These are phyloP conservation scores for Tillandsia leiboldiana DNA, from an alignment of 176 grass and related monocot genomes.

Conservation along the genomic window DNA sequence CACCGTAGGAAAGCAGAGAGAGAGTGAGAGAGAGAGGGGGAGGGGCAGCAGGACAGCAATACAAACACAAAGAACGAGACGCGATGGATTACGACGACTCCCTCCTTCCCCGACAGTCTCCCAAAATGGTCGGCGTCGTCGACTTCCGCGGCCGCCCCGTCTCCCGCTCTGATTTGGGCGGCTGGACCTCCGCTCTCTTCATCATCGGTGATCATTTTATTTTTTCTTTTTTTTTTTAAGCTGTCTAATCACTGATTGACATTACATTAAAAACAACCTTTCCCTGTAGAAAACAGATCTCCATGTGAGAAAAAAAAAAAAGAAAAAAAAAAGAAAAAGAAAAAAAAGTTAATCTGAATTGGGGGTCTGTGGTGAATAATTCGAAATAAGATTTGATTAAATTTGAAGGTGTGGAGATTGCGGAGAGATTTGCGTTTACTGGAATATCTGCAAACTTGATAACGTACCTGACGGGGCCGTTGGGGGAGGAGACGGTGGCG, in stretches of 20 bases:
- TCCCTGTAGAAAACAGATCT: no score
- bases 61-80: background rate
- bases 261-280: background rate
- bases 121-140: constrained; percentile 20
- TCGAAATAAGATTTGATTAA: background rate
- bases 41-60: background rate
- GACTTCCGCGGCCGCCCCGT: constrained; percentile 46
- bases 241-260: background rate
- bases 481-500: constrained; percentile 36
- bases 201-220: constrained; percentile 28
- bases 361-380: background rate
- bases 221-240: background rate
- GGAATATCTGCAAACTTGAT: constrained; percentile 55
- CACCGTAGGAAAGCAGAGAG: background rate
- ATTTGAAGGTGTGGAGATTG: constrained; percentile 32
- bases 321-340: no score
- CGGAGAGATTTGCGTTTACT: constrained; percentile 41
- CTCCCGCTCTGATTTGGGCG: constrained; percentile 21
- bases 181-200: constrained; percentile 47
- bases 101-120: background rate
- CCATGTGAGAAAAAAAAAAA: no score
- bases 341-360: no score
- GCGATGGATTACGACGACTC: constrained; percentile 11
- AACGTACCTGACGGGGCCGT: constrained; percentile 48
- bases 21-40: no score